Evolutionary conservation across 1,284 basidiomycete species (phyloP).

Genomic region (Mycena sp.): DNA sequence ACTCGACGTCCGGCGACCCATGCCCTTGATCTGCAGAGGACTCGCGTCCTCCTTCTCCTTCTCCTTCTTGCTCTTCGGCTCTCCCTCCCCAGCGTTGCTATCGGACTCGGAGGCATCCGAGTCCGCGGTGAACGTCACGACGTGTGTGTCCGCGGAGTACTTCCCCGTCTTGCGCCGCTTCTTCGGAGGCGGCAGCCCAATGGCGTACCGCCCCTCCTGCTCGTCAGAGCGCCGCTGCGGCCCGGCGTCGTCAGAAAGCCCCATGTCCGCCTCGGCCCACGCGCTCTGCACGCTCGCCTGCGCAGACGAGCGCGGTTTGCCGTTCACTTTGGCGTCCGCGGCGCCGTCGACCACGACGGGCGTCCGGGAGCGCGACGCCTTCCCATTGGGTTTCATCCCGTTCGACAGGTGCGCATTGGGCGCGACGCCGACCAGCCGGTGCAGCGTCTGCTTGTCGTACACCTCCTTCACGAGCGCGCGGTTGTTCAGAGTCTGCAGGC

Average conservation of each 20-base stretch:
- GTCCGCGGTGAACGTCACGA: constrained; percentile 54
- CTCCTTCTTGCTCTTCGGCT: too few relatives aligned
- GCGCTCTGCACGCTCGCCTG: constrained; percentile 37
- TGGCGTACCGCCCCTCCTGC: constrained; percentile 64
- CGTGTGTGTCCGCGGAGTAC: constrained; percentile 46
- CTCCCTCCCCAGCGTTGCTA: too few relatives aligned
- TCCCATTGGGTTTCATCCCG: constrained; percentile 14
- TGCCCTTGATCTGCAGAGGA: constrained; percentile 24
- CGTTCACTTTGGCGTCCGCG: constrained; percentile 4
- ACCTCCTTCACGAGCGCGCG: constrained; percentile 75
- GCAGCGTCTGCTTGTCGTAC: constrained; percentile 69
- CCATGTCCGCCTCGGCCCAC: constrained; percentile 54
- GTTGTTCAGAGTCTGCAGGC: constrained; percentile 72
- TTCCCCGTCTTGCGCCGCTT: constrained; percentile 57
- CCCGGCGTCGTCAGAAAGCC: constrained; percentile 40
- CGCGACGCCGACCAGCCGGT: constrained; percentile 66
- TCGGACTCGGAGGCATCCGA: constrained; percentile 24
- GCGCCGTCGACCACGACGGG: background rate
- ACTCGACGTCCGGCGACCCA: constrained; percentile 21
- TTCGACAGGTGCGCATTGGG: constrained; percentile 35
- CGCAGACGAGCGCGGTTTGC: background rate
- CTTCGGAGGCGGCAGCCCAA: constrained; percentile 53
- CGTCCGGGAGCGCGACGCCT: background rate
- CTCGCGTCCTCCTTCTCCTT: background rate
- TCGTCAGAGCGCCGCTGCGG: constrained; percentile 29